Conservation (phyloP, 805 yeast genomes). For the Lipomyces yamanashiensis region DNA sequence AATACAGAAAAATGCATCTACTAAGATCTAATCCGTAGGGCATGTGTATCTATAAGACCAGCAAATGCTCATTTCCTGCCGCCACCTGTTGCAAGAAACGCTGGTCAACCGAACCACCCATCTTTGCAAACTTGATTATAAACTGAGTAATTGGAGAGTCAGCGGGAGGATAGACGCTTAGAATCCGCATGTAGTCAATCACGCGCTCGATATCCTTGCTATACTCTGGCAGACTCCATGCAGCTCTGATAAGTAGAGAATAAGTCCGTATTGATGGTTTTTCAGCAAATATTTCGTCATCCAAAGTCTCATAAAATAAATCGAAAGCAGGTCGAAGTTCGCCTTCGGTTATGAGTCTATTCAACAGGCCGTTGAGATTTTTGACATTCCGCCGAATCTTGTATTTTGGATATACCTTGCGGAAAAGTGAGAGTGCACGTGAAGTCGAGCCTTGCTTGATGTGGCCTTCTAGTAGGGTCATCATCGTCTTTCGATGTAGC, state of each 20-base stretch:
- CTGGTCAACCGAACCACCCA: background rate
- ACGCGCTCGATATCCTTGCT: constrained; percentile 3
- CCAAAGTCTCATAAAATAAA: constrained; percentile 15
- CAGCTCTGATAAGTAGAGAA: constrained; percentile 14
- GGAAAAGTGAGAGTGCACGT: constrained; percentile 21
- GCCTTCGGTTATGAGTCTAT: constrained; percentile 9
- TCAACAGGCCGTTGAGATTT: constrained; percentile 11
- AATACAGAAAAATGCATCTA: background rate
- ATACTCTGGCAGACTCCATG: background rate
- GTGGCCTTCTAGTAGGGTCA: constrained; percentile 21
- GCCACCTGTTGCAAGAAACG: background rate
- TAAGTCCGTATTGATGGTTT: constrained; percentile 8
- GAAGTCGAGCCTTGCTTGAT: constrained; percentile 19
- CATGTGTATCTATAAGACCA: background rate
- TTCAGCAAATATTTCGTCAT: background rate
- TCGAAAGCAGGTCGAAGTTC: constrained; percentile 17
- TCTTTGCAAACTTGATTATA: background rate
- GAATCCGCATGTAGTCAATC: background rate
- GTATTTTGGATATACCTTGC: constrained; percentile 12
- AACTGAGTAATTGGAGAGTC: background rate
- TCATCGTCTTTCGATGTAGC: constrained; percentile 16
- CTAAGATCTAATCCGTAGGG: too few species aligned
- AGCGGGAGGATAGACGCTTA: background rate
- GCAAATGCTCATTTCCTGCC: background rate
- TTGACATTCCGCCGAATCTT: constrained; percentile 8